These are phyloP conservation scores for Globisporangium radiosum DNA, from an alignment of 352 stramenopile genomes.

Conservation along the genomic window DNA sequence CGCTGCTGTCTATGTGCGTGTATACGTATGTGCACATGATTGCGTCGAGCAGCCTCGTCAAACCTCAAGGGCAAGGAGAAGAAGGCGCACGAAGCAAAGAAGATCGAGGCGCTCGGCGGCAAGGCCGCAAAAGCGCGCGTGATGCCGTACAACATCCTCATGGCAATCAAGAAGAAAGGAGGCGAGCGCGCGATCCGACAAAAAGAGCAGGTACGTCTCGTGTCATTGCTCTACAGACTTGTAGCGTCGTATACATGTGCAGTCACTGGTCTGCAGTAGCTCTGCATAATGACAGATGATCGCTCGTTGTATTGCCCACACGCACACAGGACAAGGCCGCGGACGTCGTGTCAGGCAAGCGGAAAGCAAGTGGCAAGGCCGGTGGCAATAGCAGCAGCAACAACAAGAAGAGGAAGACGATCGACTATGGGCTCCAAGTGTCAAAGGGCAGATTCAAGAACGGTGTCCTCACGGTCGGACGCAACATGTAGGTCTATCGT, in stretches of 20 bases:
- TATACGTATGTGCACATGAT: neutral
- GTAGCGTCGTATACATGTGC: neutral
- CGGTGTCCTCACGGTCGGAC: slow-evolving; percentile 63
- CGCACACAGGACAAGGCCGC: slow-evolving; percentile 47
- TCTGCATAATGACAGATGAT: no score
- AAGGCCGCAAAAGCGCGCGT: slow-evolving; percentile 49
- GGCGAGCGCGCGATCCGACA: slow-evolving; percentile 41
- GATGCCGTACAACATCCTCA: slow-evolving; percentile 70
- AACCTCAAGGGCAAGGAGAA: slow-evolving; percentile 78
- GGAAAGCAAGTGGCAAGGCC: slow-evolving; percentile 33
- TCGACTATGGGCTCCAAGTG: slow-evolving; percentile 69
- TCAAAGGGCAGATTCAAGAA: slow-evolving; percentile 73
- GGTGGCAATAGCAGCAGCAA: slow-evolving; percentile 18
- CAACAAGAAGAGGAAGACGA: slow-evolving; percentile 53
- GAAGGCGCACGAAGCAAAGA: slow-evolving; percentile 64
- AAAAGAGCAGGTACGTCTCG: slow-evolving; percentile 41
- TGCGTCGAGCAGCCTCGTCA: slow-evolving; percentile 21
- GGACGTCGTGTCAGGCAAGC: slow-evolving; percentile 66
- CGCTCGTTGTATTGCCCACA: no score
- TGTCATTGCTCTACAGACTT: no score
- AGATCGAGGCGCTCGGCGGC: slow-evolving; percentile 61
- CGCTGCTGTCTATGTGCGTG: neutral
- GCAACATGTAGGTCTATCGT: slow-evolving; percentile 8
- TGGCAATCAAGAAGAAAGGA: slow-evolving; percentile 63
- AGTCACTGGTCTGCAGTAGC: no score